Evolutionary conservation across 2,329 filamentous ascomycete genomes (phyloP).

Genomic region (Chaetomiaceae sp.): DNA sequence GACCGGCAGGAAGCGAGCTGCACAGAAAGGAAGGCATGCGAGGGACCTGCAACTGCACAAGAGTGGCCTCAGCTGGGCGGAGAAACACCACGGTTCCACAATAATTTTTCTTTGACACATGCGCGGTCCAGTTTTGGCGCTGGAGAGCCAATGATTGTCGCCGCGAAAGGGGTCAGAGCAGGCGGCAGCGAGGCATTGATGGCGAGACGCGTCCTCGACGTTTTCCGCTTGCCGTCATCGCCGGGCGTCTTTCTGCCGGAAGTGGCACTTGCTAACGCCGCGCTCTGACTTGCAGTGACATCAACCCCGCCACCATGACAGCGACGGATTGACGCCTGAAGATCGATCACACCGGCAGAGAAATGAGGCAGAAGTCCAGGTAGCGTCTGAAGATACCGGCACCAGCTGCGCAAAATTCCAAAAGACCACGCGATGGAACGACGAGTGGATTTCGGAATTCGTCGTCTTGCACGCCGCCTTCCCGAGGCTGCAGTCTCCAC

Average conservation of each 20-base stretch:
- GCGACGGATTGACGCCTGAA: not conserved
- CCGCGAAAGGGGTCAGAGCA: not conserved
- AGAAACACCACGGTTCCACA: slow-evolving; percentile 18
- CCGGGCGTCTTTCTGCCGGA: not conserved
- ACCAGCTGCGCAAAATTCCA: not conserved
- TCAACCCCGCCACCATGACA: slow-evolving; percentile 8
- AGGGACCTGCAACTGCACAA: slow-evolving; percentile 11
- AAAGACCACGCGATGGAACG: not conserved
- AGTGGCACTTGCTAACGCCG: not conserved
- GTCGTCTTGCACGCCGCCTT: slow-evolving; percentile 1
- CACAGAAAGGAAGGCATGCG: slow-evolving; percentile 14
- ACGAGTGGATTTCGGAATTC: slow-evolving; percentile 9
- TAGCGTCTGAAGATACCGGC: not conserved
- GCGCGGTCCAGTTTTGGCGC: slow-evolving; percentile 1
- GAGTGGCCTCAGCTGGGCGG: slow-evolving; percentile 10
- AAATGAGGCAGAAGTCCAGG: not conserved
- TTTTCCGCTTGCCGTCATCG: slow-evolving; percentile 6
- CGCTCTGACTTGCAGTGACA: slow-evolving; percentile 14
- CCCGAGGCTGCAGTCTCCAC: slow-evolving; percentile 8
- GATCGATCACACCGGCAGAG: not conserved
- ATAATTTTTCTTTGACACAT: slow-evolving; percentile 14
- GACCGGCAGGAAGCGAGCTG: slow-evolving; percentile 13
- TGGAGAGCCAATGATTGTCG: slow-evolving; percentile 3
- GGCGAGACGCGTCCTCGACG: not conserved
- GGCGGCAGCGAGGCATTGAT: not conserved